Evolutionary conservation across 2,329 filamentous ascomycete genomes (phyloP), one percentile per base, ranked within the genome.

Genomic region (Fusarium miscanthi): DNA sequence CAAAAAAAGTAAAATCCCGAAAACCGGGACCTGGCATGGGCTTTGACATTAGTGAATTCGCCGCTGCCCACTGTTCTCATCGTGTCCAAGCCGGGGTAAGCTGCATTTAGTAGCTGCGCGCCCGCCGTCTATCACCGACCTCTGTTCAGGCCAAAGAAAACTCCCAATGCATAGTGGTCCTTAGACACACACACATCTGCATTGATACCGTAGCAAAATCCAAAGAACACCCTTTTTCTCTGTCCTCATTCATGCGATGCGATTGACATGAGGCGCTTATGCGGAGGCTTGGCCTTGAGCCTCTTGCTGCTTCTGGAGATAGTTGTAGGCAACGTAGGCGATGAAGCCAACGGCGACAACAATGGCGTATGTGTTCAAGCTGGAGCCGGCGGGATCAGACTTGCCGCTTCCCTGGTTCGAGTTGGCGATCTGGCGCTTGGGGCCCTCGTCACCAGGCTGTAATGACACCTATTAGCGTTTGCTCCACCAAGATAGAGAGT

Each of bases 261-360:
- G 40, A 52, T 64, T 65, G 59, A 43, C 25, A 51, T 46, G 48
- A 63, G 58, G 54, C 64, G 70, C 73, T 85, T 79, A 78, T 63
- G 74, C 76, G 56, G 69, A 67, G 54, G 63, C 65, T 53, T 63
- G 48, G 33, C 68, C 67, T 40, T 74, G 59, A 77, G 72, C 73
- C 67, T 76, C 63, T 77, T 87, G 83, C 81, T 87, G 84, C 63
- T 77, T 74, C 86, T 95, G 91, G 77, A 97, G 82, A 87, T 96
- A 97, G 84, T 95, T 92, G 88, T 95, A 98, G 78, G 88, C 93
- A 77, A 88, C 89, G 85, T 94, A 98, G 72, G 93, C 94, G 70
- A 90, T 82, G 53, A 90, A 87, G 75, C 92, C 95, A 77, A 94
- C 94, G 74, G 95, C 81, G 76, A 97, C 86, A 78, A 98, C 83